phyloP scores from a whole-genome alignment of 139 green algal species.

The Closterium sp. region DNA sequence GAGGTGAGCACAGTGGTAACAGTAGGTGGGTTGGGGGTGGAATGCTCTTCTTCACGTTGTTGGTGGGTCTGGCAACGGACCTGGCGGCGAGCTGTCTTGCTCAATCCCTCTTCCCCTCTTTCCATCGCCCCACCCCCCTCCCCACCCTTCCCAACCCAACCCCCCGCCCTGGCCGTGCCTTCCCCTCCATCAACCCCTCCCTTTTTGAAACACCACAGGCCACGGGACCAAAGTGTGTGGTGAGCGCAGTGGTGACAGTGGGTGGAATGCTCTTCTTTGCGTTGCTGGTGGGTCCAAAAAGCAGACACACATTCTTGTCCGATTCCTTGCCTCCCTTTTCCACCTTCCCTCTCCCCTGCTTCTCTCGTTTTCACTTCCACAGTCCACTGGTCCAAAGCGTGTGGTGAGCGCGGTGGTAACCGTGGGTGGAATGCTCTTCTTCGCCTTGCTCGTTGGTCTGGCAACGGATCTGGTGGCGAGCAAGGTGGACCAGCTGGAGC shows the following conservation, averaged over 20 bases:
- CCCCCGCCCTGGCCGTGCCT: too few species aligned
- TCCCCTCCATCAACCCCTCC: too few species aligned
- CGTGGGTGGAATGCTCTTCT: conserved; percentile 38
- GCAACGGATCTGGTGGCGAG: conserved; percentile 6
- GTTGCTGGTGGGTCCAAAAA: conserved; percentile 21
- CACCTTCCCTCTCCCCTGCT: too few species aligned
- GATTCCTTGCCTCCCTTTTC: not conserved
- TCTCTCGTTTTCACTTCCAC: too few species aligned
- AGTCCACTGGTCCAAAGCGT: conserved; percentile 1
- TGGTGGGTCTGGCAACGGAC: conserved; percentile 22
- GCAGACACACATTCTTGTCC: not conserved
- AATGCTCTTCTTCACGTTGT: conserved; percentile 45
- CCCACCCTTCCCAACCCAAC: too few species aligned
- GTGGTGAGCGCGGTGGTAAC: conserved; percentile 16
- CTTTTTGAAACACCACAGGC: too few species aligned
- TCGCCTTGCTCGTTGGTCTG: conserved; percentile 32
- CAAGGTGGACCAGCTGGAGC: conserved; percentile 24
- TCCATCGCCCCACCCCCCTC: too few species aligned
- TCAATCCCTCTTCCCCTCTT: not conserved
- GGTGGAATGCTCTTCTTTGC: conserved; percentile 44
- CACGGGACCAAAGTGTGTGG: too few species aligned
- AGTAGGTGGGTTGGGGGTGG: too few species aligned
- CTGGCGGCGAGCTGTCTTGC: not conserved
- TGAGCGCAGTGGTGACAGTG: conserved; percentile 6
- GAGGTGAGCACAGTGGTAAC: conserved; percentile 3